Evolutionary conservation across 495 filamentous ascomycete genomes (phyloP).

Genomic region (Cairneyella variabilis): DNA sequence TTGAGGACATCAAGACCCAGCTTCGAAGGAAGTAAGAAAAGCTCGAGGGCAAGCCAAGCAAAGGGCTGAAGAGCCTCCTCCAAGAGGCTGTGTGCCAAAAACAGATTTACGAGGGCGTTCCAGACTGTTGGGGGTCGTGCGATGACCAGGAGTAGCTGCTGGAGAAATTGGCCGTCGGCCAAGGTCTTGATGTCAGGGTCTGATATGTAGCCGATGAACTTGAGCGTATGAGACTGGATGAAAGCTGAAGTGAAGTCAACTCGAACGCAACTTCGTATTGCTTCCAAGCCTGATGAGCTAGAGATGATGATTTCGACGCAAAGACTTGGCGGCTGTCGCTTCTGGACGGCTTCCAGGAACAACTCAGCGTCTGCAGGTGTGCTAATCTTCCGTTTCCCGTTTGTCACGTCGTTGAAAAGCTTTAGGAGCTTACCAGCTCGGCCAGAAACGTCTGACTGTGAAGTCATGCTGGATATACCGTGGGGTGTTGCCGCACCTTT

Average conservation of each 20-base stretch:
- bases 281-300: background rate
- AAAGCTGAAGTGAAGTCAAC: background rate
- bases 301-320: conserved; percentile 49
- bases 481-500: no score
- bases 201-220: conserved; percentile 34
- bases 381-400: conserved; percentile 30
- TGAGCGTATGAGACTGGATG: background rate
- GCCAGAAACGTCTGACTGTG: no score
- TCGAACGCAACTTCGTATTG: background rate
- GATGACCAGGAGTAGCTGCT: conserved; percentile 47
- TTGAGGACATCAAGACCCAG: background rate
- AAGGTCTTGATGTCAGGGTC: conserved; percentile 46
- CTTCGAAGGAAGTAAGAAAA: conserved; percentile 41
- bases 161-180: conserved; percentile 50
- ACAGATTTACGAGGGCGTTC: conserved; percentile 45
- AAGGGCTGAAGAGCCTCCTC: conserved; percentile 41
- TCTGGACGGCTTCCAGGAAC: conserved; percentile 58
- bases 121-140: conserved; percentile 58
- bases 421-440: conserved; percentile 13
- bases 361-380: conserved; percentile 36
- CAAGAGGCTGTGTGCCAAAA: conserved; percentile 33
- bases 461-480: no score
- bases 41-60: conserved; percentile 56
- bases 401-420: conserved; percentile 31
- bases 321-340: conserved; percentile 40